Percentiles rank a stretch among this genome's conserved stretches.
Evolutionary conservation across 441 rosid species (phyloP).

Genomic region (Eugenia klotzschiana): DNA sequence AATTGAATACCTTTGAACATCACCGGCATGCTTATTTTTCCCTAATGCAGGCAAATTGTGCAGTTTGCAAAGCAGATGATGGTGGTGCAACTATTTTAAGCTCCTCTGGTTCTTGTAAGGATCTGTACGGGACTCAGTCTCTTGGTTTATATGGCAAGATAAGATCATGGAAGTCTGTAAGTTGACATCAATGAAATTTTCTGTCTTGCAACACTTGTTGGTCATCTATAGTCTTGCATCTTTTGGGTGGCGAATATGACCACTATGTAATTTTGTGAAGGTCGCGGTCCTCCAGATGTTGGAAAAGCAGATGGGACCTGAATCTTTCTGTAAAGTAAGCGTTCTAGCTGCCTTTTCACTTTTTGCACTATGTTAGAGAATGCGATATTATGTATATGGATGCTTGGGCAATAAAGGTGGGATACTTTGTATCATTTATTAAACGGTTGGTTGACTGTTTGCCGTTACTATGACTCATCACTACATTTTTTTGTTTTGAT

Average conservation of each 20-base stretch:
- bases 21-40: neutral
- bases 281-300: slow-evolving; percentile 94
- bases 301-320: slow-evolving; percentile 99
- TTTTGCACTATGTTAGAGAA: neutral
- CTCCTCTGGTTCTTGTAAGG: slow-evolving; percentile 77
- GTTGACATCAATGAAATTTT: slow-evolving; percentile 10
- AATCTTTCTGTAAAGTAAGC: slow-evolving; percentile 80
- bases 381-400: neutral
- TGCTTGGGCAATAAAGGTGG: neutral
- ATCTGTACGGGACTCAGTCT: slow-evolving; percentile 71
- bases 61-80: slow-evolving; percentile 93
- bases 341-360: neutral
- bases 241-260: slow-evolving; percentile 3
- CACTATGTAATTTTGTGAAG: slow-evolving; percentile 18
- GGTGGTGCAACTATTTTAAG: slow-evolving; percentile 79
- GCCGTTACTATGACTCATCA: neutral
- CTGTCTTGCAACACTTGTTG: neutral
- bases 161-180: slow-evolving; percentile 95
- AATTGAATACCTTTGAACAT: neutral
- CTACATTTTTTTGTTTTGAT: neutral
- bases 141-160: slow-evolving; percentile 85
- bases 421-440: neutral
- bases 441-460: neutral
- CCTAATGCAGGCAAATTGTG: slow-evolving; percentile 69
- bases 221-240: neutral